Percentiles rank a stretch among this genome's conserved stretches.
Conservation (phyloP, 441 rosid genomes). For the Jatropha podagrica region DNA sequence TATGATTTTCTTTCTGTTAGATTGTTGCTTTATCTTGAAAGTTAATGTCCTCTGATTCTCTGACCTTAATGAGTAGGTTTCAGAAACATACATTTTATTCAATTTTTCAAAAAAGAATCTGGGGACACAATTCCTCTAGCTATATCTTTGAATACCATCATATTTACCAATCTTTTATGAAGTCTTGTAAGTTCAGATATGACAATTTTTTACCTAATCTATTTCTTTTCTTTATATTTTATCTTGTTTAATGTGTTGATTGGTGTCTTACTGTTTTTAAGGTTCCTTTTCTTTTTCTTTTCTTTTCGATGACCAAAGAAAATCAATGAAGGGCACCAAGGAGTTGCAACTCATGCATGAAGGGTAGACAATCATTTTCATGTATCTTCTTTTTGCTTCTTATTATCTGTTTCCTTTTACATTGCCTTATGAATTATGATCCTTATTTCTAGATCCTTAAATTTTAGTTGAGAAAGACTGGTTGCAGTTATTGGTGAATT, state of each 20-base stretch:
- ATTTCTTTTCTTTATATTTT: not conserved
- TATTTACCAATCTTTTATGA: not conserved
- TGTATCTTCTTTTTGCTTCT: not conserved
- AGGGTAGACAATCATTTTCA: slow-evolving; percentile 1
- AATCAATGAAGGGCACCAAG: not conserved
- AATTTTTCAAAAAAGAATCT: not conserved
- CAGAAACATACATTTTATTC: not conserved
- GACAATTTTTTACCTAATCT: not conserved
- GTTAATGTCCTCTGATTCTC: not conserved
- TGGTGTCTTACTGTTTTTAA: not conserved
- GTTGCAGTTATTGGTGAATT: too few relatives aligned
- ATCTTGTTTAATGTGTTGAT: not conserved
- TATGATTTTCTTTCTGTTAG: not conserved
- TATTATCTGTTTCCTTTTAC: not conserved
- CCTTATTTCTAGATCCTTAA: not conserved
- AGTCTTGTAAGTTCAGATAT: not conserved
- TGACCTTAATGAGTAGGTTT: not conserved
- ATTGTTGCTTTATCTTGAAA: not conserved
- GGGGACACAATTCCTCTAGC: not conserved
- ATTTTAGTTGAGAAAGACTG: not conserved
- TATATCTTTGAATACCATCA: not conserved
- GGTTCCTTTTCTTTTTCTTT: not conserved
- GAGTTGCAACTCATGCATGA: not conserved
- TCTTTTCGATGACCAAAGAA: not conserved
- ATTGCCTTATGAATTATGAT: not conserved